Evolutionary conservation across 208 protist species (phyloP).

Genomic region (Lotmaria passim): DNA sequence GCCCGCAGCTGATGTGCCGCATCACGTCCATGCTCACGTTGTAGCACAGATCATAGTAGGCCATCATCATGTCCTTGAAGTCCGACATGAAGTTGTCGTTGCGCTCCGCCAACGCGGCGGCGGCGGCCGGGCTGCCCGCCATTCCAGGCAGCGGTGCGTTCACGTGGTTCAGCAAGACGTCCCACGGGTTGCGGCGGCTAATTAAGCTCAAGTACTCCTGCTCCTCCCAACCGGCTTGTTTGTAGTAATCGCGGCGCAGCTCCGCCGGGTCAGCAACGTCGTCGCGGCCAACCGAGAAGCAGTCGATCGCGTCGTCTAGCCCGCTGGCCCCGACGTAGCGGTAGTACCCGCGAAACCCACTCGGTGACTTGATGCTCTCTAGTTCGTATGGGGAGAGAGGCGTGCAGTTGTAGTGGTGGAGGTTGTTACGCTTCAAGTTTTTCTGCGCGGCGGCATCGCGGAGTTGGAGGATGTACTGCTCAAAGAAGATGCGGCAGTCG

Average conservation of each 20-base stretch:
- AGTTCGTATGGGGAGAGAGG: slow-evolving; percentile 73
- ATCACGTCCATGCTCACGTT: slow-evolving; percentile 82
- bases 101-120: slow-evolving; percentile 19
- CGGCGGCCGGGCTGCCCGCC: background rate
- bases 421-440: slow-evolving; percentile 39
- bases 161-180: slow-evolving; percentile 75
- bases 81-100: slow-evolving; percentile 87
- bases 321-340: slow-evolving; percentile 86
- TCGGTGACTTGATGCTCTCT: slow-evolving; percentile 70
- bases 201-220: slow-evolving; percentile 70
- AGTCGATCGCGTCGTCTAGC: slow-evolving; percentile 87
- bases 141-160: slow-evolving; percentile 17
- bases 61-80: slow-evolving; percentile 85
- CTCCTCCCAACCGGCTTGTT: slow-evolving; percentile 70
- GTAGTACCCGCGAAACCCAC: slow-evolving; percentile 86
- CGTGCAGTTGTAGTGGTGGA: slow-evolving; percentile 68
- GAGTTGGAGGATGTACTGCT: slow-evolving; percentile 76
- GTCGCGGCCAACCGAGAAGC: slow-evolving; percentile 86
- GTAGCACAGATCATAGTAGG: slow-evolving; percentile 86
- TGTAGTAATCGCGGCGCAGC: slow-evolving; percentile 77
- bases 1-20: slow-evolving; percentile 86
- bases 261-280: slow-evolving; percentile 63
- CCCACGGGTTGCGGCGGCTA: slow-evolving; percentile 84
- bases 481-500: slow-evolving; percentile 85
- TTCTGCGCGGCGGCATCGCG: slow-evolving; percentile 33